Base-by-base conservation (phyloP, 331 rosid genomes). In the Saraca asoca region DNA sequence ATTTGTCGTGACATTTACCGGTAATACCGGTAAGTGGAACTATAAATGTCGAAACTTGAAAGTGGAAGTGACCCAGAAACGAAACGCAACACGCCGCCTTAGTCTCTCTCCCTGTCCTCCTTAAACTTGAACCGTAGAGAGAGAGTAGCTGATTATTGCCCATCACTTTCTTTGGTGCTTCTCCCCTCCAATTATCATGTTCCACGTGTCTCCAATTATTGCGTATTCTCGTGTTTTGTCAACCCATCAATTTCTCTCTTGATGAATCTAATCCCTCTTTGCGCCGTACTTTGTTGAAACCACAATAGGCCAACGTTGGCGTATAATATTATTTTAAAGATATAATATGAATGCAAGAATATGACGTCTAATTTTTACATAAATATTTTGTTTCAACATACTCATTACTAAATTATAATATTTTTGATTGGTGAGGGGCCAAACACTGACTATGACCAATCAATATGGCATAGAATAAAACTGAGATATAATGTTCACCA, bases 201-300 rank as follows among this genome's bases (percentile, higher is more conserved):
- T 35, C n/a, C 75, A 67, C 52, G 68, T 72, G 70, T 51, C 68
- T 41, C 35, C 78, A 61, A 78, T 72, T 61, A 78, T 78, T 72
- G 64, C 29, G 39, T 6, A 72, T 60, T 29, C 24, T 65, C 14
- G 20, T 51, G 64, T 39, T 31, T 50, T 51, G 29, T 62, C 71
- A 66, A 44, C 37, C 66, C 78, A 45, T 71, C 57, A 41, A 43
- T 59, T 66, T 66, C 64, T 66, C 54, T 66, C 65, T 39, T 16
- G 29, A 66, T 71, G 62, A 60, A 72, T 39, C n/a, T 37, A 66
- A n/a, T 33, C 62, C 37, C 16, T 69, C 20, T 20, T 12, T 45
- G 66, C 51, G 67, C 75, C 44, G 67, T 44, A 53, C 51, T 72
- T 72, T 53, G 38, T 65, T 53, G 51, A 55, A 59, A 66, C 34